phyloP scores from a whole-genome alignment of 257 asterid genomes.

The Fraxinus quadrangulata region DNA sequence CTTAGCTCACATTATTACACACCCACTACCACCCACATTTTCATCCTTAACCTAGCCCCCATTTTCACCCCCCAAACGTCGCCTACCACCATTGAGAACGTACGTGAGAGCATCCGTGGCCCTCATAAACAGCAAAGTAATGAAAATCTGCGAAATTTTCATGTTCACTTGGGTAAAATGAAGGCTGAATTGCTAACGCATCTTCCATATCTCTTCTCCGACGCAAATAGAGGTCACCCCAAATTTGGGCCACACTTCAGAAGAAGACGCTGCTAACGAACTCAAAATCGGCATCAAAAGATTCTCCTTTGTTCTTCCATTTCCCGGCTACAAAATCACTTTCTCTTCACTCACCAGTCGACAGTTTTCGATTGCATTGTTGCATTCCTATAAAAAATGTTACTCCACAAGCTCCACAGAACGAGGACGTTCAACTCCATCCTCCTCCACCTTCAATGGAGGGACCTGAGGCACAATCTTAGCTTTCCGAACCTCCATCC shows the following conservation, averaged over 20 bases:
- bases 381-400: conserved; percentile 24
- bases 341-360: neutral
- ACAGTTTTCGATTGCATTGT: conserved; percentile 29
- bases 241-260: conserved; percentile 39
- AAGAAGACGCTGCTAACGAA: conserved; percentile 7
- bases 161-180: conserved; percentile 34
- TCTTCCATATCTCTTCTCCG: conserved; percentile 83
- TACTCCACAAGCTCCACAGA: conserved; percentile 16
- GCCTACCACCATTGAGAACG: neutral
- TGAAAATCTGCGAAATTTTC: conserved; percentile 33
- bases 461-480: conserved; percentile 29
- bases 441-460: neutral
- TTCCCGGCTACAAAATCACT: neutral
- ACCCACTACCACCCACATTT: too few relatives aligned
- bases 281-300: conserved; percentile 21
- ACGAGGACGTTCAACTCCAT: conserved; percentile 41
- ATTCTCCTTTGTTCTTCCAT: neutral
- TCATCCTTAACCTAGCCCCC: too few relatives aligned
- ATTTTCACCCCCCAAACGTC: too few relatives aligned
- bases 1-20: too few relatives aligned
- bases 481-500: conserved; percentile 51
- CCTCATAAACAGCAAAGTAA: conserved; percentile 73
- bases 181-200: conserved; percentile 66
- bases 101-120: conserved; percentile 90
- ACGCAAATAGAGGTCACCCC: conserved; percentile 66